Base-by-base conservation (phyloP, 495 filamentous ascomycete genomes). In the Penicillium ochrochloron region DNA sequence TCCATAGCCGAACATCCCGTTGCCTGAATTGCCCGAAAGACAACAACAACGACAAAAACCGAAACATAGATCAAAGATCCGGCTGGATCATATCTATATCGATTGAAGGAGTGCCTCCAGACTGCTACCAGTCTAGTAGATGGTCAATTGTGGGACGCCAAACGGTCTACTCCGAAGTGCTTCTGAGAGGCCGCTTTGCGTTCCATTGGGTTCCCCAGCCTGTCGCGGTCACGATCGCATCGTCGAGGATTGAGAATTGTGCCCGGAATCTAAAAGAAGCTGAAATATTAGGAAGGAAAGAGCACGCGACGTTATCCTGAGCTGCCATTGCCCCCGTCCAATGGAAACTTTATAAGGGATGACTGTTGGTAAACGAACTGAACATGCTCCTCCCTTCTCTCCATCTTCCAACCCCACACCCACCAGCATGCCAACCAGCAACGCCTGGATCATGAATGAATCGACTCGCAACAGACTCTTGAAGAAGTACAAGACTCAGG, bases 151-250 rank as follows among this genome's bases (percentile, higher is more conserved):
- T 81, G 80, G 80, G 79, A 81, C 79, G 79, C 80, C 60, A 68
- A 79, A 82, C 76, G 78, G 79, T 81, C 78, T 79, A 67, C 80
- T 83, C 79, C 58, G 67, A 72, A 72, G 61, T 57, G 65, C 60
- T 81, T 54, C 51, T 29, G 80, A 80, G 80, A 81, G 78, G 75
- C 79, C 79, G 78, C 71, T 82, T 81, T 80, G 80, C 80, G 78
- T 83, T 82, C 79, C 79, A 81, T 81, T 74, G 75, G 79, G 76
- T 79, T 81, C 79, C 77, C 75, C 79, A 80, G 76, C 79, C 78
- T 78, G 63, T 62, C 51, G 62, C 57, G 57, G 25, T 62, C 19
- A 64, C 37, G 56, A 55, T 46, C 52, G 54, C 29, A 21, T 52
- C 44, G 48, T 60, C n/a, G 35, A 52, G 48, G 19, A 52, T 11